A percentile compares a stretch with the other conserved stretches of the same genome.
These are phyloP conservation scores for Lactarius hengduanensis DNA, from an alignment of 768 basidiomycete species.

Conservation along the genomic window DNA sequence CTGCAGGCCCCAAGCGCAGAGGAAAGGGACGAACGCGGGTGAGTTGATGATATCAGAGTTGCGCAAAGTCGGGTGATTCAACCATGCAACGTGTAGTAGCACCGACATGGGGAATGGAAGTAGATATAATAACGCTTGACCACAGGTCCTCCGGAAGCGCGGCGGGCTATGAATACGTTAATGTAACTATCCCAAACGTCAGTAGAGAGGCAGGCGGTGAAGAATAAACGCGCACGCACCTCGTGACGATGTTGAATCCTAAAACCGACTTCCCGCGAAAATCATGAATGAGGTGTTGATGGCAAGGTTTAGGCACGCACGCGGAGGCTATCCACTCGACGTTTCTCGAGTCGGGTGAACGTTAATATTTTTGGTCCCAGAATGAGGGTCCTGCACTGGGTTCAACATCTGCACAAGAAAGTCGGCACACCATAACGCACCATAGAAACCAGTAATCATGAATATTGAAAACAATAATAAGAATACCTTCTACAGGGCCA, in stretches of 20 bases:
- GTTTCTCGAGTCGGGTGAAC: slow-evolving; percentile 52
- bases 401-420: background rate
- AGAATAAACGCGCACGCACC: slow-evolving; percentile 41
- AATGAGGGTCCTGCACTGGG: slow-evolving; percentile 60
- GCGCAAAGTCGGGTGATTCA: slow-evolving; percentile 61
- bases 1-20: slow-evolving; percentile 91
- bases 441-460: slow-evolving; percentile 72
- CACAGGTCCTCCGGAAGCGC: slow-evolving; percentile 41
- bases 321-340: slow-evolving; percentile 47
- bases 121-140: slow-evolving; percentile 61
- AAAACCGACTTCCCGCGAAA: slow-evolving; percentile 67
- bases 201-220: background rate
- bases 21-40: slow-evolving; percentile 78
- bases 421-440: slow-evolving; percentile 38
- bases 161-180: slow-evolving; percentile 72
- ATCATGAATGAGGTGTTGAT: slow-evolving; percentile 89
- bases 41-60: slow-evolving; percentile 73
- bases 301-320: slow-evolving; percentile 60
- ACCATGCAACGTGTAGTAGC: slow-evolving; percentile 76
- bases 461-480: slow-evolving; percentile 81
- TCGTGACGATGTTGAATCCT: slow-evolving; percentile 75
- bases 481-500: slow-evolving; percentile 94
- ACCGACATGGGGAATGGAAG: slow-evolving; percentile 76
- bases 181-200: slow-evolving; percentile 53
- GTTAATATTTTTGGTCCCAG: slow-evolving; percentile 74